Conservation (phyloP, 2,329 filamentous ascomycete genomes). For the Penicillium crustosum region DNA sequence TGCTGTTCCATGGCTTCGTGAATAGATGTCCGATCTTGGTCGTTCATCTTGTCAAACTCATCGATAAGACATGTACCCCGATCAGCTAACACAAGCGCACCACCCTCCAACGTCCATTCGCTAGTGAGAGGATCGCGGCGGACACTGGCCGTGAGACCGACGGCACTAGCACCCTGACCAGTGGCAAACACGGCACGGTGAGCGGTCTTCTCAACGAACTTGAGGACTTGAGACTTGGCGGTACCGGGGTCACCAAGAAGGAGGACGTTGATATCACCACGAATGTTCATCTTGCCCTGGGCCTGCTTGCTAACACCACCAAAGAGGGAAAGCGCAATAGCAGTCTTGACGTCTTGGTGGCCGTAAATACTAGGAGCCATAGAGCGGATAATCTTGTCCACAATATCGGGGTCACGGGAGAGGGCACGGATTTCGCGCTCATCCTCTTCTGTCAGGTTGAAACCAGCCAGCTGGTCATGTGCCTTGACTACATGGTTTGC, state of each 20-base stretch:
- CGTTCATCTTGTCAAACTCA: slow-evolving; percentile 99
- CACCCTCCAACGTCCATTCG: slow-evolving; percentile 97
- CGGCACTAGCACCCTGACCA: slow-evolving; percentile 92
- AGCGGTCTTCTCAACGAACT: slow-evolving; percentile 96
- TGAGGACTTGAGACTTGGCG: slow-evolving; percentile 94
- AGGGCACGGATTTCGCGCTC: slow-evolving; percentile 85
- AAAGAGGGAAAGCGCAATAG: slow-evolving; percentile 88
- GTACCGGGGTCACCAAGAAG: slow-evolving; percentile 96
- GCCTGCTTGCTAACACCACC: slow-evolving; percentile 90
- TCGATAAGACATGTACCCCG: slow-evolving; percentile 95
- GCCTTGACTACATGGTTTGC: slow-evolving; percentile 97
- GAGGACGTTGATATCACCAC: slow-evolving; percentile 97
- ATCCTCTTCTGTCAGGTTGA: slow-evolving; percentile 91
- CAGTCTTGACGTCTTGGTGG: slow-evolving; percentile 95
- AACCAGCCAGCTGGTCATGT: slow-evolving; percentile 95
- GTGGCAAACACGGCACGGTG: slow-evolving; percentile 97
- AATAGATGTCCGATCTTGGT: slow-evolving; percentile 95
- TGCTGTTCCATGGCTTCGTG: slow-evolving; percentile 99
- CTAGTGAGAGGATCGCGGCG: slow-evolving; percentile 91
- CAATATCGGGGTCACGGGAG: slow-evolving; percentile 84
- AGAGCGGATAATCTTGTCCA: slow-evolving; percentile 88
- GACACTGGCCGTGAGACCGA: slow-evolving; percentile 95
- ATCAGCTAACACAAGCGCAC: slow-evolving; percentile 91
- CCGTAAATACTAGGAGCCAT: slow-evolving; percentile 98
- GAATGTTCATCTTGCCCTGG: slow-evolving; percentile 84